A percentile compares a stretch with the other conserved stretches of the same genome.
Conservation (phyloP, 108 stramenopile species). For the Stephanodiscus minutulus region DNA sequence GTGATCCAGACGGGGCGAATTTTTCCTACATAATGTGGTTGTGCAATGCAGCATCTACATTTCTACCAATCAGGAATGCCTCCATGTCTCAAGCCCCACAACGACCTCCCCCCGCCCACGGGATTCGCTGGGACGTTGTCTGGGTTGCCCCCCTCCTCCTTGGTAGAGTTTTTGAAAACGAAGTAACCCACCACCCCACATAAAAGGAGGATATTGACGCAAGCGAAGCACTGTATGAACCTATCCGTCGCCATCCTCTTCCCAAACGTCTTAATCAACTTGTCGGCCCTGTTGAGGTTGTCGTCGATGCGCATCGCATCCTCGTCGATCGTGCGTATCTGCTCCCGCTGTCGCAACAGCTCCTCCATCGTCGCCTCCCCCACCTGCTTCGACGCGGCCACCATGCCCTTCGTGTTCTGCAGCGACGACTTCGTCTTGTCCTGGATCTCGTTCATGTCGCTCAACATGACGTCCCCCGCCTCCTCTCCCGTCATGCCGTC, state of each 20-base stretch:
- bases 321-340: slow-evolving; percentile 84
- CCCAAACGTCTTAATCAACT: slow-evolving; percentile 89
- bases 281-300: slow-evolving; percentile 84
- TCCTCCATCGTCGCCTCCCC: slow-evolving; percentile 85
- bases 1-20: background rate
- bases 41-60: background rate
- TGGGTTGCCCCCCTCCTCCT: slow-evolving; percentile 7
- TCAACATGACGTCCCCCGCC: slow-evolving; percentile 75
- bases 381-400: slow-evolving; percentile 81
- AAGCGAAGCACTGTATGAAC: slow-evolving; percentile 93
- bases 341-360: slow-evolving; percentile 87
- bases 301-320: slow-evolving; percentile 91
- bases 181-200: slow-evolving; percentile 86
- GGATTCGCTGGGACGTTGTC: slow-evolving; percentile 44
- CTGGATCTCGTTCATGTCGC: slow-evolving; percentile 67
- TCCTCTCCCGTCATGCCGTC: slow-evolving; percentile 58
- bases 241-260: slow-evolving; percentile 94
- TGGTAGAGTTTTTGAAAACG: slow-evolving; percentile 59
- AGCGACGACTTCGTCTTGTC: slow-evolving; percentile 85
- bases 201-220: slow-evolving; percentile 80
- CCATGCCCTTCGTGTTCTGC: slow-evolving; percentile 68
- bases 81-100: slow-evolving; percentile 19
- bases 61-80: background rate
- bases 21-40: background rate
- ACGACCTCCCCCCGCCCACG: slow-evolving; percentile 22